These are phyloP conservation scores for Dictyostelium firmibasis DNA, from an alignment of 78 protist species.

Conservation along the genomic window DNA sequence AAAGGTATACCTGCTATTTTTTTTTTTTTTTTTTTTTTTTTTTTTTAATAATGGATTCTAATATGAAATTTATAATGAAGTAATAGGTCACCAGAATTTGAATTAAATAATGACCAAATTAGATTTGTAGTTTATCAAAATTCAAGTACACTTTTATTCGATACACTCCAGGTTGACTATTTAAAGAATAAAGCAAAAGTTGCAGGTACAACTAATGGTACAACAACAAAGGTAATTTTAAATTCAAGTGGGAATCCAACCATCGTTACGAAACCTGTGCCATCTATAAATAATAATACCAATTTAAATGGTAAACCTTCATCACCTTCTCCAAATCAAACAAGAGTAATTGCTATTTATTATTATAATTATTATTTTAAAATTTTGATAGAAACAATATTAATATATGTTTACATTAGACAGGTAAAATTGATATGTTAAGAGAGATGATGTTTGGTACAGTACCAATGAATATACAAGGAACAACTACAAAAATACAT, in stretches of 20 bases:
- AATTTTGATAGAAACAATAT: no score
- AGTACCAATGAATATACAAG: constrained; percentile 61
- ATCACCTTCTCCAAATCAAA: background rate
- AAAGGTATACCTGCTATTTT: background rate
- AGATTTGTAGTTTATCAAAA: constrained; percentile 63
- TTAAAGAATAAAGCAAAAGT: background rate
- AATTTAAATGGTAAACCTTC: background rate
- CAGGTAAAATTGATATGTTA: constrained; percentile 63
- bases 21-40: background rate
- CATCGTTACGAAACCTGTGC: background rate
- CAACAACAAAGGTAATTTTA: background rate
- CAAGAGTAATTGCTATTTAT: constrained; percentile 4
- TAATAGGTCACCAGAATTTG: background rate
- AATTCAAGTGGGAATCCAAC: background rate
- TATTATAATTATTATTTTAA: background rate
- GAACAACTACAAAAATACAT: constrained; percentile 74
- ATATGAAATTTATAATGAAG: no score
- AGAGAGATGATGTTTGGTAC: constrained; percentile 81
- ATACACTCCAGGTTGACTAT: constrained; percentile 51
- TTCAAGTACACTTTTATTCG: constrained; percentile 49
- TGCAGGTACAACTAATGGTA: background rate
- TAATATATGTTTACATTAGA: background rate
- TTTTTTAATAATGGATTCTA: no score
- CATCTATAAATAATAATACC: background rate
- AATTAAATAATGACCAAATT: constrained; percentile 33